phyloP scores from a whole-genome alignment of 768 basidiomycete genomes.

The Piloderma croceum region DNA sequence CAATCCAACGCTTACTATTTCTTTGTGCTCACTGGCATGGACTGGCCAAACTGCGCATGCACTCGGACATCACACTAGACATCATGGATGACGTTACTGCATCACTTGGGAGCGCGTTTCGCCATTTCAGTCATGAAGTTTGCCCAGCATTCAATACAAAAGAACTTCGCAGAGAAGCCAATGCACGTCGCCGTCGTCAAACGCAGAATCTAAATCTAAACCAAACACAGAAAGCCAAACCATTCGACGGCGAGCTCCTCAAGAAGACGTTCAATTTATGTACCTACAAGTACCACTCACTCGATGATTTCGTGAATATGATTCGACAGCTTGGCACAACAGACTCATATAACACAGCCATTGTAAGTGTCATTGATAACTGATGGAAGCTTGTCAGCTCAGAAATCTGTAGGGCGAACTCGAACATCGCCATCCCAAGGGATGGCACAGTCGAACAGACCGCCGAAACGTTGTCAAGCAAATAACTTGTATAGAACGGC shows the following conservation, averaged over 20 bases:
- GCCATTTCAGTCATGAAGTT: slow-evolving; percentile 18
- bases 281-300: slow-evolving; percentile 15
- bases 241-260: not conserved
- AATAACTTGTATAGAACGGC: slow-evolving; percentile 23
- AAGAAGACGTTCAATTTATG: slow-evolving; percentile 13
- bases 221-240: not conserved
- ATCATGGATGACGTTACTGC: slow-evolving; percentile 11
- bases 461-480: slow-evolving; percentile 25
- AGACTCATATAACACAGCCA: slow-evolving; percentile 30
- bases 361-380: slow-evolving; percentile 16
- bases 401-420: slow-evolving; percentile 29
- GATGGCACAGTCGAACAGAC: slow-evolving; percentile 30
- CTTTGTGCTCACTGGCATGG: slow-evolving; percentile 27
- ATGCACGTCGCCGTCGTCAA: not conserved
- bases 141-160: slow-evolving; percentile 19
- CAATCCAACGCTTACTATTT: slow-evolving; percentile 20
- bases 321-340: slow-evolving; percentile 27
- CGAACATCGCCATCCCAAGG: slow-evolving; percentile 33
- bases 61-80: slow-evolving; percentile 16
- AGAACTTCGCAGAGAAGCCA: slow-evolving; percentile 5
- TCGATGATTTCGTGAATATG: slow-evolving; percentile 11
- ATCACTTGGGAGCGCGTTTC: slow-evolving; percentile 12
- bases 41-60: slow-evolving; percentile 26
- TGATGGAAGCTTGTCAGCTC: not conserved
- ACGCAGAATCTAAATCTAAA: not conserved